A percentile compares a stretch with the other conserved stretches of the same genome.
Evolutionary conservation across 768 basidiomycete species (phyloP).

Genomic region (Galerina marginata): DNA sequence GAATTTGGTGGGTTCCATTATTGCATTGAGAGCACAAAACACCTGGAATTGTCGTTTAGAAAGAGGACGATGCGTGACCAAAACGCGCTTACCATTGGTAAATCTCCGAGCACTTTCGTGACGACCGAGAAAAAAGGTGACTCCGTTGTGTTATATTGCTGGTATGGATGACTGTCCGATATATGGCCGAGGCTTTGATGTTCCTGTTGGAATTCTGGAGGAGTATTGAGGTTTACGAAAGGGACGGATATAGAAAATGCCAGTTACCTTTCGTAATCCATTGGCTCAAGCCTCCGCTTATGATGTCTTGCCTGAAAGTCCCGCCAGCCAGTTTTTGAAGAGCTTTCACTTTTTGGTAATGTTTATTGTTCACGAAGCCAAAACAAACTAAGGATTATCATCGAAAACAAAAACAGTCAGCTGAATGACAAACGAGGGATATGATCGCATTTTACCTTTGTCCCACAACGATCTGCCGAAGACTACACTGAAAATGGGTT

Average conservation of each 20-base stretch:
- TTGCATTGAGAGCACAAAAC: constrained; percentile 39
- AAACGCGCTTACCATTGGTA: constrained; percentile 34
- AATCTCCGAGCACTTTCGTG: constrained; percentile 27
- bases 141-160: constrained; percentile 7
- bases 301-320: constrained; percentile 41
- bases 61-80: no score
- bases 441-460: constrained; percentile 26
- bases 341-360: constrained; percentile 36
- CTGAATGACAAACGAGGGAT: background rate
- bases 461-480: constrained; percentile 31
- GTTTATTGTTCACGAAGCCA: constrained; percentile 33
- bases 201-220: constrained; percentile 35
- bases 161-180: constrained; percentile 27
- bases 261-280: constrained; percentile 37
- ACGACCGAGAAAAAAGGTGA: constrained; percentile 21
- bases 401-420: background rate
- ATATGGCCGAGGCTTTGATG: constrained; percentile 26
- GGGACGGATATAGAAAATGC: background rate
- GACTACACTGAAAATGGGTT: constrained; percentile 31
- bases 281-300: constrained; percentile 37
- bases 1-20: constrained; percentile 38
- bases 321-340: constrained; percentile 32
- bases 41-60: constrained; percentile 28
- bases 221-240: background rate
- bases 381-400: constrained; percentile 27